Conservation (phyloP, 83 land plant genomes). For the Larix sibirica region DNA sequence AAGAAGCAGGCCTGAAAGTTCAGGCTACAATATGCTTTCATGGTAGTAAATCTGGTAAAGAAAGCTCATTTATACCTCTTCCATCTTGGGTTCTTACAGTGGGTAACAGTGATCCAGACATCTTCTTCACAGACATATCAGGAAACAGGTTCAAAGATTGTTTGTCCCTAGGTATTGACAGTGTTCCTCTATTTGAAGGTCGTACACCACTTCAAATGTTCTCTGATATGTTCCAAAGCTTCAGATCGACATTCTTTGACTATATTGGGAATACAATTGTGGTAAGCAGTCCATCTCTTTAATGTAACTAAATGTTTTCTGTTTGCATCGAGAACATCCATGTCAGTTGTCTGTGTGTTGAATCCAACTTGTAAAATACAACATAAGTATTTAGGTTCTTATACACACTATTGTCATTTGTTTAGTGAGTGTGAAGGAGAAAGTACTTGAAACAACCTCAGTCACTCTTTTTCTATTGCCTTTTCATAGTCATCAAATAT, state of each 20-base stretch:
- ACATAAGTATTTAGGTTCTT: too few relatives aligned
- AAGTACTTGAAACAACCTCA: too few relatives aligned
- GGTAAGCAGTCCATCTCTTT: conserved; percentile 31
- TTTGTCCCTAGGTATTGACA: conserved; percentile 60
- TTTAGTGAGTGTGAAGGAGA: too few relatives aligned
- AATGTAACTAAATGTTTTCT: neutral
- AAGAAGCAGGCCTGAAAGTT: conserved; percentile 55
- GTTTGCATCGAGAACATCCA: neutral
- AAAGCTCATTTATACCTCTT: conserved; percentile 32
- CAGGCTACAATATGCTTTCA: conserved; percentile 66
- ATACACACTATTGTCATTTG: too few relatives aligned
- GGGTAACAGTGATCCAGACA: conserved; percentile 38
- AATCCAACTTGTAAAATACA: neutral
- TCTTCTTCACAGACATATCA: conserved; percentile 47
- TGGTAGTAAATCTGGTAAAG: conserved; percentile 17
- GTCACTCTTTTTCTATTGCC: too few relatives aligned
- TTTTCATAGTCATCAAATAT: too few relatives aligned
- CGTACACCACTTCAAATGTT: conserved; percentile 59
- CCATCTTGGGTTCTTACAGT: conserved; percentile 55
- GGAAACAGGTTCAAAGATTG: conserved; percentile 55
- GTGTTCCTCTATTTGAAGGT: conserved; percentile 61
- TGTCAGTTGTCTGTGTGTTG: neutral
- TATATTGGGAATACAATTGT: conserved; percentile 63
- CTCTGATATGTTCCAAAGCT: conserved; percentile 45
- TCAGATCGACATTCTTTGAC: conserved; percentile 38